These are phyloP conservation scores for Wickerhamia fluorescens DNA, from an alignment of 805 yeast species.

Conservation along the genomic window DNA sequence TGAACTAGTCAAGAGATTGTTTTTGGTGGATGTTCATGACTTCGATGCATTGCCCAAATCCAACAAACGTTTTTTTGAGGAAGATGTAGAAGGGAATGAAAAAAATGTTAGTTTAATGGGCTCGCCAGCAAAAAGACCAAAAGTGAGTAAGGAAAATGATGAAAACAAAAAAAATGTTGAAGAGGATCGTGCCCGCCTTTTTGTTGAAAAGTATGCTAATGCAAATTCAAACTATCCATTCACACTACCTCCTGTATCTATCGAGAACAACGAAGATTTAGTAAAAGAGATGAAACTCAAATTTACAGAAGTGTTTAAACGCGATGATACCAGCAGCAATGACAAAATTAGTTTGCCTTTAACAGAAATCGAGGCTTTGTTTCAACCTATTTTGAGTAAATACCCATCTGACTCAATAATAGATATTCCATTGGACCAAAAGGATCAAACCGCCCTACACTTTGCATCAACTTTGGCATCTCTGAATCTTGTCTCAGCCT, in stretches of 20 bases:
- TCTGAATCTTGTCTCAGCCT: constrained; percentile 24
- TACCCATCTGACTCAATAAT: constrained; percentile 6
- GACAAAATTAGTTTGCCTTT: constrained; percentile 10
- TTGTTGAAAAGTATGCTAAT: constrained; percentile 3
- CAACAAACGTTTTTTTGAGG: constrained; percentile 10
- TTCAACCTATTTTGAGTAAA: constrained; percentile 16
- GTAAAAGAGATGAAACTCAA: constrained; percentile 25
- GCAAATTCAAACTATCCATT: constrained; percentile 40
- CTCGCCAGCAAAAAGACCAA: constrained; percentile 34
- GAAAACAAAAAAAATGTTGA: constrained; percentile 1
- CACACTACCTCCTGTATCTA: constrained; percentile 41
- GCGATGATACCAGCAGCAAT: no score
- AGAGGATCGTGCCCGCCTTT: background rate
- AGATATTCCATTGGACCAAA: constrained; percentile 33
- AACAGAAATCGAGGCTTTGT: constrained; percentile 18
- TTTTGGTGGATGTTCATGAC: constrained; percentile 39
- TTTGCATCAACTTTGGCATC: constrained; percentile 38
- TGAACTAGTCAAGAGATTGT: constrained; percentile 27
- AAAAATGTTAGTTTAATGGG: constrained; percentile 12
- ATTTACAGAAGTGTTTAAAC: constrained; percentile 30
- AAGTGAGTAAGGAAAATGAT: constrained; percentile 8
- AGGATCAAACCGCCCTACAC: constrained; percentile 37
- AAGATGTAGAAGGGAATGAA: constrained; percentile 7
- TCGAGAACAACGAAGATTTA: constrained; percentile 23
- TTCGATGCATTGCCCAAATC: constrained; percentile 29